Evolutionary conservation across 345 rosid species (phyloP).

Genomic region (Melaleuca quinquenervia): DNA sequence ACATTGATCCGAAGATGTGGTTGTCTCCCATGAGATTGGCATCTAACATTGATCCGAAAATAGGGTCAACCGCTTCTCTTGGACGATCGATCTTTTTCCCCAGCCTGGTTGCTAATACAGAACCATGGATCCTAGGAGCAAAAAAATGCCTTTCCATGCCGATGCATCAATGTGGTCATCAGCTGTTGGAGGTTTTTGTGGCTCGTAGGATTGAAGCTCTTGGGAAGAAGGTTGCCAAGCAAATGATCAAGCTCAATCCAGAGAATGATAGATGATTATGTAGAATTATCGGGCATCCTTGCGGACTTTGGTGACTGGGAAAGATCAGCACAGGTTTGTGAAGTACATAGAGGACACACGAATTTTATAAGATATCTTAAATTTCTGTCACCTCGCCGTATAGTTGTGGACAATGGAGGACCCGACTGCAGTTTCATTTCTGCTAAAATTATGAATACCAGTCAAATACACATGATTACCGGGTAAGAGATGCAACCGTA

Average conservation of each 20-base stretch:
- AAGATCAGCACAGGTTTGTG: constrained; percentile 26
- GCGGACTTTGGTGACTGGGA: constrained; percentile 77
- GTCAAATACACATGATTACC: too few relatives aligned
- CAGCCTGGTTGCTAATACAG: constrained; percentile 56
- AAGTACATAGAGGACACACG: background rate
- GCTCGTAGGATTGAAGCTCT: constrained; percentile 42
- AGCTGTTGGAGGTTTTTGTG: constrained; percentile 57
- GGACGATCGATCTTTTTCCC: constrained; percentile 69
- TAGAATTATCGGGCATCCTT: constrained; percentile 48
- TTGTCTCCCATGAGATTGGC: constrained; percentile 46
- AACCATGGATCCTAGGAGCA: constrained; percentile 30
- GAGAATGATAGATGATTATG: constrained; percentile 54
- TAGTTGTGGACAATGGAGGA: background rate
- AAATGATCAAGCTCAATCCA: constrained; percentile 65
- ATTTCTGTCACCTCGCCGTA: background rate
- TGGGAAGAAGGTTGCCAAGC: constrained; percentile 54
- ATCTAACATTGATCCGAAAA: constrained; percentile 35
- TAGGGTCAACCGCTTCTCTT: constrained; percentile 52
- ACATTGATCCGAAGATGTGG: constrained; percentile 18
- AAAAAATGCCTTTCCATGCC: constrained; percentile 34
- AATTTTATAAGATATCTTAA: too few relatives aligned
- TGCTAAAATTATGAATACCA: background rate
- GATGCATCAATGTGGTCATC: constrained; percentile 67
- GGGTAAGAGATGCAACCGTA: background rate
- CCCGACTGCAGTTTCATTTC: background rate